Base-by-base conservation (phyloP, 768 basidiomycete genomes). In the Boletus coccyginus region DNA sequence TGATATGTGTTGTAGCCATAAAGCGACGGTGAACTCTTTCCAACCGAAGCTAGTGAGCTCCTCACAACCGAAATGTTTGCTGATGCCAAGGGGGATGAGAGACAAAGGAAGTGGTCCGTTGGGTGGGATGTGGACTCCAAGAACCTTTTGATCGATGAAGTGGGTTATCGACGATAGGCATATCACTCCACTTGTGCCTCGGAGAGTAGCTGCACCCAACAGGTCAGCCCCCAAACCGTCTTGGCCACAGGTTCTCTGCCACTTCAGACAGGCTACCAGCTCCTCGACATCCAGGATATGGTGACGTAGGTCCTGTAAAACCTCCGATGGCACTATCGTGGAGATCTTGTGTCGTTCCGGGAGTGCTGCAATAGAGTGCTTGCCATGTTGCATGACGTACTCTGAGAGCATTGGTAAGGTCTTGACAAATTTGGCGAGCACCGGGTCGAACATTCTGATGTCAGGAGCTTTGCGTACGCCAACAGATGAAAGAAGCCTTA, bases 21-120 rank as follows among this genome's bases (percentile, higher is more conserved):
- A 81, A 3, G 77, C 64, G 13, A 94, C 66, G 0, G 81, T 77
- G 7, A 98, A 74, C 67, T 94, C 92, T 16, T 75, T 73, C 89
- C 93, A 94, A 1, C 83, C 83, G 59, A 96, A 88, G 6, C 81
- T 74, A 2, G 71, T 54, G 3, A 93, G 74, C 13, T 78, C 74
- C 4, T 77, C 77, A 0, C 77, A 64, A 16, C 77, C 63, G 58
- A 94, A 78, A 14, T 78, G 67, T 57, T 81, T 84, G 61, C 85
- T 85, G 46, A 95, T 17, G 3, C 3, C 12, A 27, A 10, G 17
- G 1, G 53, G 53, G 3, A 55, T 17, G 24, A 93, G 82, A 60
- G 86, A 77, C 3, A 72, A 68, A 3, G 95, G 94, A 7, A 95
- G 73, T 2, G 94, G 94, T 9, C 88, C 84, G 59, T 94, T 90